Evolutionary conservation across 768 basidiomycete species (phyloP), one percentile per base, ranked within the genome.

Genomic region (Phanerodontia chrysosporium): DNA sequence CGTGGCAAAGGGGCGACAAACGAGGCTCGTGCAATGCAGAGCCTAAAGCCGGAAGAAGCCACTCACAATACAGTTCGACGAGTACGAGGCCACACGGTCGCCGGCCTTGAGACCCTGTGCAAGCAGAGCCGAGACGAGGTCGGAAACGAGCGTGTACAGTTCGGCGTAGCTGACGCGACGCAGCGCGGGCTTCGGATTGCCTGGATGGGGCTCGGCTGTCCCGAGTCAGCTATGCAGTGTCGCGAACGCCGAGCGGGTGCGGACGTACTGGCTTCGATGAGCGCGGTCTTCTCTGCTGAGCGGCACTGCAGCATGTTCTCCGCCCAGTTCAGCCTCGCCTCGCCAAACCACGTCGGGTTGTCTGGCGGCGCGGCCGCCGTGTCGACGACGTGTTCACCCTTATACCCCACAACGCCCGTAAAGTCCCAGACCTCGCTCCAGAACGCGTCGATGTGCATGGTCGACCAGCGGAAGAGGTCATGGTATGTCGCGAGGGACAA

Each of bases 371-470:
- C 69, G 9, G 83, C 80, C 25, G 68, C 39, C 32, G 71, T 73
- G 68, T 90, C 83, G 27, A 90, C 83, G 54, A 87, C 77, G 69
- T 82, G 79, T 45, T 60, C 61, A 53, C 85, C 86, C 70, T 88
- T 89, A 59, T 78, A 59, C 21, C 89, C 87, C 55, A 87, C 74
- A 60, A 90, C 75, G 52, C 68, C 69, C 2, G 84, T 82, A 54
- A 76, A 76, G 66, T 90, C 88, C 90, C 89, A 92, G n/a, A 87
- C 83, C 16, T 78, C 66, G 32, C 74, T 73, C 90, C 90, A 92
- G 73, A 92, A 92, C 36, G 73, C 70, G 60, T 82, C 80, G 58
- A 86, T 76, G 66, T 86, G 69, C 25, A 72, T 63, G 4, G 76
- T 80, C 1, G 88, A 90, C 89, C 89, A 89, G 39, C 61, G 67